A percentile compares a stretch with the other conserved stretches of the same genome.
Conservation (phyloP, 495 filamentous ascomycete genomes). For the Margaritispora aquatica region DNA sequence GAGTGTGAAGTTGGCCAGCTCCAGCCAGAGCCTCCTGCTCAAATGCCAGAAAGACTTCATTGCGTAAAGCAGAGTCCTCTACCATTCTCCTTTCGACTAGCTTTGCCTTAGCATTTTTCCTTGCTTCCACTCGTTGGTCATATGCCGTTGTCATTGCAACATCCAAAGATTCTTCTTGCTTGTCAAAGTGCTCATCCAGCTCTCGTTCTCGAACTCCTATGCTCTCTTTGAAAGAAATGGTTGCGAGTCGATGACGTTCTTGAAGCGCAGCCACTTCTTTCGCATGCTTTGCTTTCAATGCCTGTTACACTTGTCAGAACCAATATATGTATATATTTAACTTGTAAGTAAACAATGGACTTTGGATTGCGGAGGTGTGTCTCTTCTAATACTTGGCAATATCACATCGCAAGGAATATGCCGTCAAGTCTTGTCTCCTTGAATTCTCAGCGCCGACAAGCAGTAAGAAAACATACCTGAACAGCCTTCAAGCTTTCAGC, state of each 20-base stretch:
- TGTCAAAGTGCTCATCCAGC: neutral
- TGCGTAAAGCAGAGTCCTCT: neutral
- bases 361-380: too few species aligned
- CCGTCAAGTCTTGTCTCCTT: too few species aligned
- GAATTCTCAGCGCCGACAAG: neutral
- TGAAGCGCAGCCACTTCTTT: neutral
- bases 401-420: too few species aligned
- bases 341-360: too few species aligned
- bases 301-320: neutral
- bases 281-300: neutral
- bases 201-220: neutral
- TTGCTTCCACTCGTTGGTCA: neutral
- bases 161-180: neutral
- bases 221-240: neutral
- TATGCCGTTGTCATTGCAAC: neutral
- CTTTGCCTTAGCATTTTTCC: neutral
- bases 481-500: neutral
- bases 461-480: neutral
- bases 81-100: neutral
- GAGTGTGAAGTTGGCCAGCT: neutral
- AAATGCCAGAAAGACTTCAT: neutral
- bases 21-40: neutral
- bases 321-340: neutral
- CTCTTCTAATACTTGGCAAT: too few species aligned
- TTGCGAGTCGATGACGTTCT: neutral